Evolutionary conservation across 1,139 yeast species (phyloP).

Genomic region (Hansenula anomala): DNA sequence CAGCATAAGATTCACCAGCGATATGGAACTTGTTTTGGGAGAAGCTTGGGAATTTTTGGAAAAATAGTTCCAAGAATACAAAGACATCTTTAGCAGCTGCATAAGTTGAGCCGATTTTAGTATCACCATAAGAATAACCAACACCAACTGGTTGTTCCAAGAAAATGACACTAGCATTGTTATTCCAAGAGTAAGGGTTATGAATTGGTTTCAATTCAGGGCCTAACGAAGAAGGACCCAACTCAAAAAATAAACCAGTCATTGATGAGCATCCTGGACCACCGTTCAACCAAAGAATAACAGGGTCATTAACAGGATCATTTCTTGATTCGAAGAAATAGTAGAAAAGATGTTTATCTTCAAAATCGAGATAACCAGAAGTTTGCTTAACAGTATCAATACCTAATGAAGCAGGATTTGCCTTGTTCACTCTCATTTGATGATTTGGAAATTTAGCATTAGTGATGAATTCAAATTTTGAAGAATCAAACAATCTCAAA

Average conservation of each 20-base stretch:
- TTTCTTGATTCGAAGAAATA: constrained; percentile 73
- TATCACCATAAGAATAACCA: constrained; percentile 68
- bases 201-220: constrained; percentile 43
- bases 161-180: constrained; percentile 63
- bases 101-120: constrained; percentile 52
- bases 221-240: constrained; percentile 58
- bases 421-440: constrained; percentile 36
- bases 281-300: constrained; percentile 68
- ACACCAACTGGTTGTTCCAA: constrained; percentile 74
- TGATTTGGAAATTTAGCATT: constrained; percentile 31
- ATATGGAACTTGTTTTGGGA: constrained; percentile 62
- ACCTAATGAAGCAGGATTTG: constrained; percentile 39
- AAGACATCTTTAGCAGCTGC: constrained; percentile 74
- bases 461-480: constrained; percentile 11
- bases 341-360: constrained; percentile 73
- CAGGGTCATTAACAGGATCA: constrained; percentile 60
- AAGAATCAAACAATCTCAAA: not conserved
- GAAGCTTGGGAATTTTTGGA: constrained; percentile 67
- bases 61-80: constrained; percentile 71
- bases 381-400: constrained; percentile 57
- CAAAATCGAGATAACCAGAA: constrained; percentile 60
- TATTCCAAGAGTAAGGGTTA: constrained; percentile 69
- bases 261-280: constrained; percentile 75
- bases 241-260: constrained; percentile 62
- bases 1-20: constrained; percentile 87